Evolutionary conservation across 2,329 filamentous ascomycete species (phyloP), one percentile per base, ranked within the genome.

Genomic region (Xylariomycetidae sp.): DNA sequence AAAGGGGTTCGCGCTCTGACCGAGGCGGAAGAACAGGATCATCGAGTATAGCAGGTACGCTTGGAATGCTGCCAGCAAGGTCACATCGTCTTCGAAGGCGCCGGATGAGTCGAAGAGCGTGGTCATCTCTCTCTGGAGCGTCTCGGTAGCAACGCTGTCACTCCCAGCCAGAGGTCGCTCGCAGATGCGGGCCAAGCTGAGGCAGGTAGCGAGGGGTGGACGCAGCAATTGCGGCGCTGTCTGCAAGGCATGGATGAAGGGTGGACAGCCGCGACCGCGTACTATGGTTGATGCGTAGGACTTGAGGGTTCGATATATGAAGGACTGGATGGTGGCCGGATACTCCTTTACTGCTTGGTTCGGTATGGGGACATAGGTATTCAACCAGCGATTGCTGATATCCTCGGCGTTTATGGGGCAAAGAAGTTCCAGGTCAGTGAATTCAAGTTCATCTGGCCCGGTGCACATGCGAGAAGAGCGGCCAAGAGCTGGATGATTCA

Each of bases 11-110:
- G 44, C 29, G n/a, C 43, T 41, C 8, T 48, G 43, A 0, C 42
- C 42, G 10, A 50, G 39, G 1, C 49, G 48, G 33, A 71, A 72
- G 43, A 69, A 72, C 3, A 70, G 30, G 3, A 67, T 55, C 47
- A 76, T 61, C 2, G 60, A 49, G 38, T 74, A 73, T n/a, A 74
- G 58, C 3, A 76, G 51, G 44, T 72, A 73, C 0, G 70, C 66
- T 40, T 76, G 72, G 24, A 74, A 72, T 1, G 63, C 54, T 0
- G 61, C 58, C 0, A 76, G 59, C 1, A 61, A 49, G 5, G 51
- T 44, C 42, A 51, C 14, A 3, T 57, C 49, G 27, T 59, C 51
- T n/a, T n/a, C n/a, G 19, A 48, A 53, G 0, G 34, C 40, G 0
- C 29, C 28, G 8, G 48, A 47, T 4, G 48, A 40, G 19, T 52